Conservation (phyloP, 192 early-diverging fungal species). For the Fimicolochytrium jonesii region DNA sequence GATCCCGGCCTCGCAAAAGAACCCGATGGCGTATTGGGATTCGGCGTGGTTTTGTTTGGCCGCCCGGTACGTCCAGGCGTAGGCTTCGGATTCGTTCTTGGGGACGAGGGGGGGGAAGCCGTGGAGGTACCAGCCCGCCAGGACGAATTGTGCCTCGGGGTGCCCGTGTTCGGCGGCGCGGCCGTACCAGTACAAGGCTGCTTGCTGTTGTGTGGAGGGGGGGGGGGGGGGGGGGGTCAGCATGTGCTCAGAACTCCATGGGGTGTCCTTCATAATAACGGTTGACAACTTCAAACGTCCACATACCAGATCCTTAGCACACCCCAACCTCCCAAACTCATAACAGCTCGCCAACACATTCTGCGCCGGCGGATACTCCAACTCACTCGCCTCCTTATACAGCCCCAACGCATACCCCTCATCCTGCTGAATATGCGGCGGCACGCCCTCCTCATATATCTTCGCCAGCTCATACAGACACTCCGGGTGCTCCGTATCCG, state of each 20-base stretch:
- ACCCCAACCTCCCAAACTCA: conserved; percentile 71
- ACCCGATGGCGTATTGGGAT: conserved; percentile 84
- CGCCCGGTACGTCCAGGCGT: conserved; percentile 69
- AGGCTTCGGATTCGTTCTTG: conserved; percentile 64
- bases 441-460: conserved; percentile 71
- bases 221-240: no score
- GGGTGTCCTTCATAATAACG: no score
- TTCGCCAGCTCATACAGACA: conserved; percentile 67
- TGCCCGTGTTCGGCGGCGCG: conserved; percentile 62
- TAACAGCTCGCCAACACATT: conserved; percentile 70
- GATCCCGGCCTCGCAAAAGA: conserved; percentile 76
- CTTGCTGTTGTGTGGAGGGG: no score
- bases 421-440: conserved; percentile 44
- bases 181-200: conserved; percentile 69
- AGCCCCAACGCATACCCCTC: conserved; percentile 48
- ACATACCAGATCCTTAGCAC: conserved; percentile 55
- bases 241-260: no score
- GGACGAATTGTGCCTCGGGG: conserved; percentile 71
- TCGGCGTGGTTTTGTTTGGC: conserved; percentile 68
- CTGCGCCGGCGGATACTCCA: conserved; percentile 66
- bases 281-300: no score
- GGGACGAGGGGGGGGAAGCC: conserved; percentile 65
- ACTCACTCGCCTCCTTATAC: conserved; percentile 57
- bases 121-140: conserved; percentile 79
- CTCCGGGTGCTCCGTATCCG: conserved; percentile 60